Base-by-base conservation (phyloP, 495 filamentous ascomycete genomes). In the Trichoderma orchidacearum region DNA sequence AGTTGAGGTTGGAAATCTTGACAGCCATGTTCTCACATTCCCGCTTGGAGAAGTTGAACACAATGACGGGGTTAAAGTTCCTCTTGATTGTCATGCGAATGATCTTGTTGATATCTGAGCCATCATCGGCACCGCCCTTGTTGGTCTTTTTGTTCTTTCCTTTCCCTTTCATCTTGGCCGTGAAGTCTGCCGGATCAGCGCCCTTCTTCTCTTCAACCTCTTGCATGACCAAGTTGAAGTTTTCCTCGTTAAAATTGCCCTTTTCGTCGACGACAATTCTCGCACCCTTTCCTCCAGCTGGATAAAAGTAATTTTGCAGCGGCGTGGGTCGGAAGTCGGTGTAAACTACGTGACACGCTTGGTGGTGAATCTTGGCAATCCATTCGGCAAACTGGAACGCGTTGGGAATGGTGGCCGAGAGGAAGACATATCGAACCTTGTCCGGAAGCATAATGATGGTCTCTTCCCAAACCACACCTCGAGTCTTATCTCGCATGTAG, bases 361-460 rank as follows among this genome's bases (percentile, higher is more conserved):
- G 93, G 52, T 85, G 83, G 70, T 98, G 93, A 58, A 90, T 96
- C 70, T 97, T 96, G 56, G 86, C 87, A 58, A 97, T 91, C 93
- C 93, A 98, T 69, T 98, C 90, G 62, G 93, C 93, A 63, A 98
- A 98, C 66, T 98, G 93, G 85, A 97, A 96, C 45, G 93, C 91
- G 64, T 98, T 98, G 34, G 93, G 93, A 59, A 98, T 98, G n/a
- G 93, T 98, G 35, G 93, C 93, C 27, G 93, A 98, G 30, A 98
- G 73, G 74, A 98, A 98, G 30, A 96, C 93, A 62, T 97, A 98
- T 70, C 89, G 86, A 57, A 97, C 93, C 76, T 98, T 96, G 75
- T 98, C 92, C 5, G 93, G 93, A 9, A 98, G 74, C 25, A 98
- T 75, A 65, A 98, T 98, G 66, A 98, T 94, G 7, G 94, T 97